Conservation (phyloP, 2,329 filamentous ascomycete genomes). For the Verticillium albo-atrum region DNA sequence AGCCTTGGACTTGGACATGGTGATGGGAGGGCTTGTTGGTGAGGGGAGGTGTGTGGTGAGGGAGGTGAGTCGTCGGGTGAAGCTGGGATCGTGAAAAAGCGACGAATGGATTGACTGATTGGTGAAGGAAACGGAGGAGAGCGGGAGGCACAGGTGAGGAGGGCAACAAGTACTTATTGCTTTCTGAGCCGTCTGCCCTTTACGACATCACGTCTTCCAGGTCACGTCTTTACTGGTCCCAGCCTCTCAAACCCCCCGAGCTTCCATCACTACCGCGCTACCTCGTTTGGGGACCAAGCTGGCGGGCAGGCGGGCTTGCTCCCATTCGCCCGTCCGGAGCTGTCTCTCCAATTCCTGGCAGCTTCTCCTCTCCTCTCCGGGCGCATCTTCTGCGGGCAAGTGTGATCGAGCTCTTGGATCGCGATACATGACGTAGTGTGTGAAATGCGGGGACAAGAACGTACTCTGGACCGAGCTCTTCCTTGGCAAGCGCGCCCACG, state of each 20-base stretch:
- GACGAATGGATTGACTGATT: conserved; percentile 5
- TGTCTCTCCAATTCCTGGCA: neutral
- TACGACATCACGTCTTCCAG: neutral
- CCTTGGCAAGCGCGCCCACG: neutral
- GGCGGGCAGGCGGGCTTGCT: neutral
- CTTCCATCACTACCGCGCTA: neutral
- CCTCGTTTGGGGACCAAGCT: neutral
- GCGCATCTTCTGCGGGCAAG: neutral
- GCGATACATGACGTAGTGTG: neutral
- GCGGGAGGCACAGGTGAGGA: neutral
- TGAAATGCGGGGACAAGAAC: neutral
- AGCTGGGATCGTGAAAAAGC: neutral
- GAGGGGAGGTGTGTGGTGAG: neutral
- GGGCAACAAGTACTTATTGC: conserved; percentile 9
- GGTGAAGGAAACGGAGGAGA: neutral
- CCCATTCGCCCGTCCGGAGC: neutral
- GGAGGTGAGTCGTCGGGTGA: neutral
- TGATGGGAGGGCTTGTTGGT: conserved; percentile 12
- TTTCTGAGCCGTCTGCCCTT: neutral
- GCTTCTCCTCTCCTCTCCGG: neutral
- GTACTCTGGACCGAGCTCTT: neutral
- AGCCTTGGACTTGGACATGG: conserved; percentile 42
- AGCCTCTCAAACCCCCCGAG: neutral
- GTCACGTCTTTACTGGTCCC: neutral
- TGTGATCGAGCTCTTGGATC: neutral